These are phyloP conservation scores for Lycium barbarum DNA, from an alignment of 257 asterid species.

Conservation along the genomic window DNA sequence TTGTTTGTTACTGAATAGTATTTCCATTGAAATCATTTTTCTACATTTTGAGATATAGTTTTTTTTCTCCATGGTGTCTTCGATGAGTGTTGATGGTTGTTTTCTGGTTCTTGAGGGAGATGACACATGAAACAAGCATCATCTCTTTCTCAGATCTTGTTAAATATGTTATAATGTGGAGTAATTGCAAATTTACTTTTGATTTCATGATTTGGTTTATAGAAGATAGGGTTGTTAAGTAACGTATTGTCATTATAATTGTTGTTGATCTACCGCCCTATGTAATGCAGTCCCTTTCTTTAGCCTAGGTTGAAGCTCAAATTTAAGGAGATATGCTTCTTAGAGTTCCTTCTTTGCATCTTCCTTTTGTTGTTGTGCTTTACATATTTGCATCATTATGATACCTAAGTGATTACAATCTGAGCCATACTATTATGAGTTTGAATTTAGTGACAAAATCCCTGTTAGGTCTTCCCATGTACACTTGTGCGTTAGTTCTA, in stretches of 20 bases:
- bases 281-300: neutral
- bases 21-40: neutral
- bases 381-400: neutral
- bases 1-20: constrained; percentile 15
- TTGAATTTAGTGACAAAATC: neutral
- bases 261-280: neutral
- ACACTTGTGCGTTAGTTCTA: no score
- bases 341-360: no score
- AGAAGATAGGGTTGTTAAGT: neutral
- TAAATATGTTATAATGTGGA: neutral
- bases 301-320: constrained; percentile 18
- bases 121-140: neutral
- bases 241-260: neutral
- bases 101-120: constrained; percentile 1
- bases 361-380: neutral
- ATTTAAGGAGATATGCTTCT: no score
- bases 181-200: neutral
- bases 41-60: neutral
- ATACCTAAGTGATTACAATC: neutral
- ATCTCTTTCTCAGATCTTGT: neutral
- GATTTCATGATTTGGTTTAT: constrained; percentile 8
- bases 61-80: neutral
- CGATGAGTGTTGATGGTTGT: neutral
- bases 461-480: neutral
- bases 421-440: neutral